Conservation (phyloP, 306 rosid species). For the Trichosanthes truncata region DNA sequence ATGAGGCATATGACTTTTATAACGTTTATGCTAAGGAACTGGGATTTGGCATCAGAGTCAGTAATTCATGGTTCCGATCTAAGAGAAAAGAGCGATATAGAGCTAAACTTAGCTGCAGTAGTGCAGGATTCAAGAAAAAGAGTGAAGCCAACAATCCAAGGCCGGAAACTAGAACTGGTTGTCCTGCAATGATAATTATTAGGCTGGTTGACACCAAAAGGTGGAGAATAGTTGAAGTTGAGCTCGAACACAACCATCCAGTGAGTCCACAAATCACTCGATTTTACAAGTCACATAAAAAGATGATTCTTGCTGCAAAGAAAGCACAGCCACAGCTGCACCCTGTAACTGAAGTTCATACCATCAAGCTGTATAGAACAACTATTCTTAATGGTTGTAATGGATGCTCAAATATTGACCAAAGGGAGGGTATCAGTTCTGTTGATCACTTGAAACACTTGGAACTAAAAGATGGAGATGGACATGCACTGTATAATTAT, state of each 20-base stretch:
- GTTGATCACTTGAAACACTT: constrained; percentile 43
- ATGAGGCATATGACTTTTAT: constrained; percentile 58
- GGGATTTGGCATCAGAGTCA: constrained; percentile 72
- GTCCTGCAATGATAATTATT: constrained; percentile 76
- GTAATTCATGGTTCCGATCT: constrained; percentile 75
- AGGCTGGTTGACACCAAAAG: constrained; percentile 52
- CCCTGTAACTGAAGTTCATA: constrained; percentile 58
- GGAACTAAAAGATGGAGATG: constrained; percentile 73
- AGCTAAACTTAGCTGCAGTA: constrained; percentile 72
- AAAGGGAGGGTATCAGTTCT: constrained; percentile 27
- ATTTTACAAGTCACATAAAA: constrained; percentile 72
- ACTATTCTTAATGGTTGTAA: constrained; percentile 31
- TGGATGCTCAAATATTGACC: constrained; percentile 30
- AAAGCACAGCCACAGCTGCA: constrained; percentile 43
- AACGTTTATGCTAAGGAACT: constrained; percentile 52
- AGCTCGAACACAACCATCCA: constrained; percentile 70
- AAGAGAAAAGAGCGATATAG: constrained; percentile 67
- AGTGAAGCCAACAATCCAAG: constrained; percentile 68
- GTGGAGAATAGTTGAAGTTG: constrained; percentile 71
- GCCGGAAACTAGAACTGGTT: constrained; percentile 77
- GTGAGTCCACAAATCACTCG: constrained; percentile 58
- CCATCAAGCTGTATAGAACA: constrained; percentile 56
- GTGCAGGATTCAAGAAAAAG: constrained; percentile 78
- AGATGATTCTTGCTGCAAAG: constrained; percentile 54
- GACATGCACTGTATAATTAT: constrained; percentile 57